Base-by-base conservation (phyloP, 768 basidiomycete species). In the Scleroderma citrinum region DNA sequence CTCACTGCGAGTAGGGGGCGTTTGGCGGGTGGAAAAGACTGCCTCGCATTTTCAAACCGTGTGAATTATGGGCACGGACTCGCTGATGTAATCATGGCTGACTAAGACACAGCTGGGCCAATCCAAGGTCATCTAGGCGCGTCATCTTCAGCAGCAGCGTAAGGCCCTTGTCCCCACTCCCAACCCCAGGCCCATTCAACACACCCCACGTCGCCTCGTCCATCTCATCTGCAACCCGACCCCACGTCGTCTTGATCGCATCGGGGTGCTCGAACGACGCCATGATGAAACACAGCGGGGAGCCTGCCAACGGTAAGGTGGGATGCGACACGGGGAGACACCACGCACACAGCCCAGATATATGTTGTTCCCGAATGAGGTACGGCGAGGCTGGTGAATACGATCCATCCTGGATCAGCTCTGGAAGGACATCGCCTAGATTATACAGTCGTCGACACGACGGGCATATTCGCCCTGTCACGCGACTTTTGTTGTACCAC, bases 401-500 rank as follows among this genome's bases (percentile, higher is more conserved):
- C 32, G 54, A 35, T 5, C 52, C 54, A 11, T 69, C 60, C 52
- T 53, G 64, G 16, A 71, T 51, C 20, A 76, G 75, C 21, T 80
- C 75, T 3, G 76, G 75, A 1, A 89, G 71, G 1, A 70, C 62
- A 44, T 92, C 88, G 1, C 86, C 86, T 0, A 90, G 65, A 5
- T 69, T 72, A 59, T 89, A 92, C 26, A 89, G 64, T 14, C 88
- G 69, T 61, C 81, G 78, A 59, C 89, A 92, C 1, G 85, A 77
- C 2, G 89, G 88, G 57, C 89, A 92, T 45, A 91, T 75, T 23
- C 89, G 80, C 47, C 81, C 77, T 10, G 72, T 76, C 5, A 74
- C 64, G 2, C 89, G 77, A 59, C 85, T 88, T 67, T 88, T 88
- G 71, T 92, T 92, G 59, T 91, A 90, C 87, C 87, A 91, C 12